Conservation (phyloP, 208 protist species). For the Plasmodiophora brassicae region DNA sequence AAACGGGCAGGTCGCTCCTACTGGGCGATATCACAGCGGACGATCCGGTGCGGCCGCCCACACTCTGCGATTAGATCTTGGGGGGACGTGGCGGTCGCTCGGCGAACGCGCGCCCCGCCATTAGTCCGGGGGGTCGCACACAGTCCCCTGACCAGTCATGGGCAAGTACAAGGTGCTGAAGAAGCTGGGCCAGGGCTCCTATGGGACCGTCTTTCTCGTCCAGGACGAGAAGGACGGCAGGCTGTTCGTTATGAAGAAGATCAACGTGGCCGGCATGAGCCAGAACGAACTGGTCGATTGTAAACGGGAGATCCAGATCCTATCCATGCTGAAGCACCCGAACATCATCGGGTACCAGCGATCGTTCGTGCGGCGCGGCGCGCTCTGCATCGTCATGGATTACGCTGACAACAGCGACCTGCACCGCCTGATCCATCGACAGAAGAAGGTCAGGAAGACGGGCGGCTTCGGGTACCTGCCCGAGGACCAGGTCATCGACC, state of each 20-base stretch:
- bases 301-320: constrained; percentile 80
- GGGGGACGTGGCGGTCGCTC: too few species aligned
- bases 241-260: constrained; percentile 77
- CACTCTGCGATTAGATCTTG: too few species aligned
- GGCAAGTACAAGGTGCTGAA: constrained; percentile 35
- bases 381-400: constrained; percentile 65
- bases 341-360: constrained; percentile 78
- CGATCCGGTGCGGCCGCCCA: too few species aligned
- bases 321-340: constrained; percentile 73
- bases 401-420: constrained; percentile 58
- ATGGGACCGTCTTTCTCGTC: constrained; percentile 38
- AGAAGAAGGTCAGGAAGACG: constrained; percentile 40
- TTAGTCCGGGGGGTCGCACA: too few species aligned
- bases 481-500: constrained; percentile 58
- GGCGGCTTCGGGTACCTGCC: constrained; percentile 40
- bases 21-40: too few species aligned
- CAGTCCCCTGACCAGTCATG: too few species aligned
- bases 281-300: constrained; percentile 77
- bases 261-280: constrained; percentile 75
- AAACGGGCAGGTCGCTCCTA: too few species aligned
- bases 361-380: constrained; percentile 53
- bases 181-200: constrained; percentile 34
- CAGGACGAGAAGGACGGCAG: constrained; percentile 54
- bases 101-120: too few species aligned
- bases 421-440: constrained; percentile 48